phyloP scores from a whole-genome alignment of 139 green algal species.

The Tetradesmus obliquus region DNA sequence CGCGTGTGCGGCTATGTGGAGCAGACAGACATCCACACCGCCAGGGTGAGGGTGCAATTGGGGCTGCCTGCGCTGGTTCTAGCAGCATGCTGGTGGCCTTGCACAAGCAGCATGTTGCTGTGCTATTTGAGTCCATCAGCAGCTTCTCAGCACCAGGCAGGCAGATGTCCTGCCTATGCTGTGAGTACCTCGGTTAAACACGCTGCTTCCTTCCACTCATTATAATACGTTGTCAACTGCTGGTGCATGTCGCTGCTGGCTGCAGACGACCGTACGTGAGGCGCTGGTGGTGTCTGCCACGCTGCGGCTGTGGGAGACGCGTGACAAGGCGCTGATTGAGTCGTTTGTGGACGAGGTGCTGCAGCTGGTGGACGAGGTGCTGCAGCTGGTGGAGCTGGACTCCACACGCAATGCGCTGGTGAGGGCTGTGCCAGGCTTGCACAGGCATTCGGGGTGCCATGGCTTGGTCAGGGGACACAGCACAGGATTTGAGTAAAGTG shows the following conservation, averaged over 20 bases:
- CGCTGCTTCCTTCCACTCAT: not conserved
- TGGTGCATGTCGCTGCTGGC: not conserved
- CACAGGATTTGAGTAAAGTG: no score
- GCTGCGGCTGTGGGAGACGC: slow-evolving; percentile 65
- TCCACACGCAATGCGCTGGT: slow-evolving; percentile 62
- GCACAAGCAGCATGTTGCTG: no score
- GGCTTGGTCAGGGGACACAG: no score
- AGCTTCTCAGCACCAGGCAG: no score
- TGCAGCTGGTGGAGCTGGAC: slow-evolving; percentile 82
- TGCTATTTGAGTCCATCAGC: no score
- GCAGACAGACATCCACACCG: slow-evolving; percentile 62
- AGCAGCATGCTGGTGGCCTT: no score
- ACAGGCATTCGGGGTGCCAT: not conserved
- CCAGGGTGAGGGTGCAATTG: slow-evolving; percentile 26
- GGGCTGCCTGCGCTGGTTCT: not conserved
- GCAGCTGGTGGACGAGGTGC: slow-evolving; percentile 78
- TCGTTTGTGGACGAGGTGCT: slow-evolving; percentile 79
- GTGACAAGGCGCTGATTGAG: slow-evolving; percentile 26
- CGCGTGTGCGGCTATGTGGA: slow-evolving; percentile 68
- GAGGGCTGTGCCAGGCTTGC: slow-evolving; percentile 22
- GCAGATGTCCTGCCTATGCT: not conserved
- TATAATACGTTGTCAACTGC: not conserved
- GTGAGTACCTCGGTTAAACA: not conserved
- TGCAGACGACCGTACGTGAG: slow-evolving; percentile 72
- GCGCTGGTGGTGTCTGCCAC: slow-evolving; percentile 72